Evolutionary conservation across 108 stramenopile genomes (phyloP), one percentile per base, ranked within the genome.

Genomic region (Nannochloropsis gaditana): DNA sequence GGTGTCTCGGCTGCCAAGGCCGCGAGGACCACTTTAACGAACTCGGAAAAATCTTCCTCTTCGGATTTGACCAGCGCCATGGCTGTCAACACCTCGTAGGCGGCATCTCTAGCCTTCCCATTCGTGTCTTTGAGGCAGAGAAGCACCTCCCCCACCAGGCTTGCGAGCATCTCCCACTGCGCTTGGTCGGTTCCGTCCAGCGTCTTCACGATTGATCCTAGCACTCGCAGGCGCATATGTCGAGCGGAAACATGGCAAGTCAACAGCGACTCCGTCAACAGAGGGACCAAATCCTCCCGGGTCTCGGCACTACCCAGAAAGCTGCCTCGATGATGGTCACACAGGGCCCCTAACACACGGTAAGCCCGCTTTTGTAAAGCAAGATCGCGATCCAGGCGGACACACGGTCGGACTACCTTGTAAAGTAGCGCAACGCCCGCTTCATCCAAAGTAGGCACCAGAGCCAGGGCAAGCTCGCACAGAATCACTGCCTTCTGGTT

Each of bases 81-180:
- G 31, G 94, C 90, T 17, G 95, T 84, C 9, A 97, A 90, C 31
- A 94, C 86, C 83, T 93, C 90, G 83, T 93, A 94, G 5, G 95
- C 96, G n/a, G 92, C 92, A 41, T 94, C 94, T 43, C 97, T 84
- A 3, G 96, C 95, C 84, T 95, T 94, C n/a, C 89, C 94, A 85
- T 96, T 97, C 44, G 94, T 93, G 92, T 97, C 97, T 90, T 97
- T 97, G 79, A 96, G 90, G 85, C 95, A 96, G 43, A 97, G 92
- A 3, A 96, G 82, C 1, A 95, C 93, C 87, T 96, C 97, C 3
- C 92, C 92, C 81, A 92, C 87, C 11, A 94, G 85, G 41, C 92
- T 86, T 41, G 92, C 90, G 21, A 94, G 89, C 42, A 93, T 47
- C 83, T 86, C n/a, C 86, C 80, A 82, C 86, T 92, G 88, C n/a